Evolutionary conservation across 768 basidiomycete species (phyloP), one percentile per base, ranked within the genome.

Genomic region (Suillus americanus): DNA sequence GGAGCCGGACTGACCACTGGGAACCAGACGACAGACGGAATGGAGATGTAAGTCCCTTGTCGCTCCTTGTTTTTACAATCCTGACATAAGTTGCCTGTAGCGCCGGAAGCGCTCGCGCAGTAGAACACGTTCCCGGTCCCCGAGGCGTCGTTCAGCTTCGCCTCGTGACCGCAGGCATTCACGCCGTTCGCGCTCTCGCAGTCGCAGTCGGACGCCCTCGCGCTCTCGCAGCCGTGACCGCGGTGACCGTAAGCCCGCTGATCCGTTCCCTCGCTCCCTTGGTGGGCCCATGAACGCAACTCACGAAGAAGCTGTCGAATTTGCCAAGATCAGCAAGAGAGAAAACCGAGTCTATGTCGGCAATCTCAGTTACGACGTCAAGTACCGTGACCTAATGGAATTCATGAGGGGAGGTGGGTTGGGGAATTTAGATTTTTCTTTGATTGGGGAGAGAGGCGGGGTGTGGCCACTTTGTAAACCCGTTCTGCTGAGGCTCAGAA

Each of bases 331-430:
- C 74, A 95, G 92, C 90, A 94, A 96, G 86, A 88, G 94, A 81
- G 97, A 99, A 85, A 95, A 98, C 78, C 86, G 97, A 71, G 95
- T 99, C 73, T 99, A 99, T 74, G 94, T 98, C 78, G 97, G 97
- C 75, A 99, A 99, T 79, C 87, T 99, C 80, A 94, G 93, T 76
- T 99, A 98, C 84, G 94, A 97, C 78, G 94, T 95, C 89, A 96
- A 91, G 81, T 99, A 97, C 82, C 88, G 95, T 80, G 97, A 99
- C 83, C 85, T 99, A 79, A 95, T 96, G 87, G 95, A 98, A 89
- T 98, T 97, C 78, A 97, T 97, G 95, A 87, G 93, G 90, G 93
- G 94, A 95, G 95, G 96, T 97, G 93, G 91, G 96, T 95, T 81
- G 87, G 86, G 88, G 89, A 85, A 87, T 87, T 82, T 82, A 77